Conservation (phyloP, 139 green algal species). For the Picochlorum sp. region DNA sequence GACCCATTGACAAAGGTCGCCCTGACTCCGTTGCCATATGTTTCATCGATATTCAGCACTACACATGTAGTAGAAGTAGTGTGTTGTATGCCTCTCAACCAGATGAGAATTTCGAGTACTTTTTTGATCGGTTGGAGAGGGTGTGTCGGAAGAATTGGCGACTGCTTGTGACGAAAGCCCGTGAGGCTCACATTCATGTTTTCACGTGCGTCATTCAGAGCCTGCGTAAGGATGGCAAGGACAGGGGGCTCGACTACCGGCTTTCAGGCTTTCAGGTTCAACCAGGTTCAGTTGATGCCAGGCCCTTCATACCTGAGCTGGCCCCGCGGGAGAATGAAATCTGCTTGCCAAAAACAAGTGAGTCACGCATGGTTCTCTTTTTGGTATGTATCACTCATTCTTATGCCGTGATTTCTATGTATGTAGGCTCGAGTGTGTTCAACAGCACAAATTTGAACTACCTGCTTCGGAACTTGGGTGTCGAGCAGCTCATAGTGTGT, state of each 20-base stretch:
- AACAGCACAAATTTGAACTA: slow-evolving; percentile 48
- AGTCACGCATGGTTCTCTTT: too few species aligned
- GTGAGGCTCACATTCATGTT: slow-evolving; percentile 38
- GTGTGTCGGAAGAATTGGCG: neutral
- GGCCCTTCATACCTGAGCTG: slow-evolving; percentile 38
- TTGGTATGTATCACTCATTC: too few species aligned
- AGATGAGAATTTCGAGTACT: slow-evolving; percentile 13
- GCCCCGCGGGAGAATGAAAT: slow-evolving; percentile 47
- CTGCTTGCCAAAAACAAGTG: slow-evolving; percentile 54
- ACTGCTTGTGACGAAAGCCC: slow-evolving; percentile 10
- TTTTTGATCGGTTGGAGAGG: slow-evolving; percentile 24
- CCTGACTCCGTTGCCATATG: too few species aligned
- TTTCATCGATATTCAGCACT: too few species aligned
- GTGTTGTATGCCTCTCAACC: too few species aligned
- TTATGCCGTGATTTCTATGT: too few species aligned
- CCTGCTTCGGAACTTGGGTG: slow-evolving; percentile 39
- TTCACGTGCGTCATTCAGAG: slow-evolving; percentile 59
- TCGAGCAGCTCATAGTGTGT: slow-evolving; percentile 41
- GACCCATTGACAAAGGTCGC: too few species aligned
- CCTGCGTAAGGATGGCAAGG: slow-evolving; percentile 47
- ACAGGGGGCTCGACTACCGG: slow-evolving; percentile 61
- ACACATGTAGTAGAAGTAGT: too few species aligned
- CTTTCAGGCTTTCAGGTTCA: slow-evolving; percentile 71
- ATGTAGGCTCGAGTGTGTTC: slow-evolving; percentile 40
- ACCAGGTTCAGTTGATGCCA: slow-evolving; percentile 41